Evolutionary conservation across 208 protist species (phyloP).

Genomic region (Acanthamoeba lenticulata): DNA sequence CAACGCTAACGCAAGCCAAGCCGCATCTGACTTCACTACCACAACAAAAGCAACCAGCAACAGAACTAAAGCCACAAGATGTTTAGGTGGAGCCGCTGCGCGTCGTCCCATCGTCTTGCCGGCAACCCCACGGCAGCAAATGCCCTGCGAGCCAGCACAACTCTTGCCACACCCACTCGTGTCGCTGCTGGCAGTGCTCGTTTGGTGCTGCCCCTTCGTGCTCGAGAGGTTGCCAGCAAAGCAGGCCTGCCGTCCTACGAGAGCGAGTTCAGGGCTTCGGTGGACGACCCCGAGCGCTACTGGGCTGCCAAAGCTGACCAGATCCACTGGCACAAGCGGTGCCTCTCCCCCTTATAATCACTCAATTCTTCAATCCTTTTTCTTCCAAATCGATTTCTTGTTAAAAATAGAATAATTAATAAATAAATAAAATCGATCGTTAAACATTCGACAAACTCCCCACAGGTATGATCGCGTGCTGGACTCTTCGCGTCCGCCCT

Average conservation of each 20-base stretch:
- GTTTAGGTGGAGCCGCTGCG: too few relatives aligned
- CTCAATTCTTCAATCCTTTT: neutral
- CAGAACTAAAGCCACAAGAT: too few relatives aligned
- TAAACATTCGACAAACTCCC: neutral
- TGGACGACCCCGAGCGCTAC: constrained; percentile 16
- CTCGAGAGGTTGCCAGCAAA: too few relatives aligned
- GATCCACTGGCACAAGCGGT: constrained; percentile 46
- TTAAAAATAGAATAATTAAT: neutral
- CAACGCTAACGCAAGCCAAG: too few relatives aligned
- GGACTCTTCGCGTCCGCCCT: neutral
- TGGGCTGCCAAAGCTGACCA: constrained; percentile 41
- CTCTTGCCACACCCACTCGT: too few relatives aligned
- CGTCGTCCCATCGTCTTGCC: too few relatives aligned
- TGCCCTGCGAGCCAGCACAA: neutral
- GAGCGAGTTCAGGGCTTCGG: constrained; percentile 32
- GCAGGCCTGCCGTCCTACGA: neutral
- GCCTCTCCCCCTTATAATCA: neutral
- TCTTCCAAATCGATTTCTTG: neutral
- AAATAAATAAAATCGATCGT: neutral
- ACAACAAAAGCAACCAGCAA: too few relatives aligned
- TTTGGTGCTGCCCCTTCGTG: neutral
- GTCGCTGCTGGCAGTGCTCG: too few relatives aligned
- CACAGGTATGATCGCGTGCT: neutral
- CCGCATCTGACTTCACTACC: too few relatives aligned
- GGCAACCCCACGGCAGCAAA: neutral